phyloP scores from a whole-genome alignment of 768 basidiomycete genomes.

The Pleurotus platypus region DNA sequence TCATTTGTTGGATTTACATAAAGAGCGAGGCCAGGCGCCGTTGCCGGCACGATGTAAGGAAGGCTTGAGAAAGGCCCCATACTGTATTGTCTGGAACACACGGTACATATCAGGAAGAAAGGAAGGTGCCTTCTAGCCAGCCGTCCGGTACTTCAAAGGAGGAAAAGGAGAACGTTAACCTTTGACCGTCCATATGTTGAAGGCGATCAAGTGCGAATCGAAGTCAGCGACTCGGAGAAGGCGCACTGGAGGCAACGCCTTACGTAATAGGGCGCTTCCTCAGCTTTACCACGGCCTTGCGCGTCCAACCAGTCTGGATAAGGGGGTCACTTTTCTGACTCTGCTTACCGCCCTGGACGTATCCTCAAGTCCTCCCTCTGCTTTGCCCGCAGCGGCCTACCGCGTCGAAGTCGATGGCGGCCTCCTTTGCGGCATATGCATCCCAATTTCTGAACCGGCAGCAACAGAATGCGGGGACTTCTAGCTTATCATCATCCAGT shows the following conservation, averaged over 20 bases:
- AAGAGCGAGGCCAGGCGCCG: too few relatives aligned
- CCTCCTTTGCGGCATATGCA: constrained; percentile 79
- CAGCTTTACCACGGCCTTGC: neutral
- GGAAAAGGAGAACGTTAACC: too few relatives aligned
- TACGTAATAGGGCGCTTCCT: neutral
- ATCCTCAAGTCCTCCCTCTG: neutral
- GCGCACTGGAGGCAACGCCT: neutral
- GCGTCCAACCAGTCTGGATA: constrained; percentile 6
- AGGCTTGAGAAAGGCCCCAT: too few relatives aligned
- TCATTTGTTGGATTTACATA: too few relatives aligned
- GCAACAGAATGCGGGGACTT: constrained; percentile 30
- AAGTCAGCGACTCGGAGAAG: too few relatives aligned
- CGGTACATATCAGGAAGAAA: neutral
- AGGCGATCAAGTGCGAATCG: too few relatives aligned
- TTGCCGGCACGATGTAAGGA: too few relatives aligned
- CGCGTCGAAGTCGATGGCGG: constrained; percentile 36
- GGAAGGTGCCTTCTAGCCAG: neutral
- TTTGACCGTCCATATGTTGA: too few relatives aligned
- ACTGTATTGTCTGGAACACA: too few relatives aligned
- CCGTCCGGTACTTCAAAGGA: too few relatives aligned
- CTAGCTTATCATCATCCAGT: constrained; percentile 50
- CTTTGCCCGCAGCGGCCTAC: neutral
- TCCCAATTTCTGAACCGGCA: constrained; percentile 76
- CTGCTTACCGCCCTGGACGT: neutral
- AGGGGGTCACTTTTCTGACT: constrained; percentile 1